A percentile compares a stretch with the other conserved stretches of the same genome.
Evolutionary conservation across 129 eudicot genomes (phyloP).

Genomic region (Silybum marianum): DNA sequence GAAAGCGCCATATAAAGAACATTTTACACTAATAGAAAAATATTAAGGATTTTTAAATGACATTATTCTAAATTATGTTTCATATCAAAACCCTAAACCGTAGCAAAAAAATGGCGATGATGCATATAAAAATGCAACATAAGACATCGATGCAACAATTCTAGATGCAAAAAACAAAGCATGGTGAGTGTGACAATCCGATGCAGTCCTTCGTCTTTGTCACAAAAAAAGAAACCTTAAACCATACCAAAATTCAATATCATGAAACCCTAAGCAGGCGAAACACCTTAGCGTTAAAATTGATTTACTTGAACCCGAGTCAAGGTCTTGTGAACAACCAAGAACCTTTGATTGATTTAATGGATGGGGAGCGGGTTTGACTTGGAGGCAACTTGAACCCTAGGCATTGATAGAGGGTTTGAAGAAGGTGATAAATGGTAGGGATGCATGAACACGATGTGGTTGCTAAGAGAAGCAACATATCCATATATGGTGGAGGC

Average conservation of each 20-base stretch:
- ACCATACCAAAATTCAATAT: not conserved
- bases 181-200: not conserved
- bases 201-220: not conserved
- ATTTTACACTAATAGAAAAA: not conserved
- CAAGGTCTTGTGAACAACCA: not conserved
- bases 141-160: not conserved
- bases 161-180: no score
- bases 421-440: not conserved
- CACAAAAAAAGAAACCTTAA: no score
- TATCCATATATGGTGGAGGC: not conserved
- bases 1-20: not conserved
- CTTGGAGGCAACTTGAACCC: not conserved
- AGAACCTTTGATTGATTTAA: not conserved
- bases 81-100: not conserved
- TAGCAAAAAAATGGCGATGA: not conserved
- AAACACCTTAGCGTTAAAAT: not conserved
- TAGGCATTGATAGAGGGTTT: not conserved
- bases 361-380: not conserved
- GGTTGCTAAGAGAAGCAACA: not conserved
- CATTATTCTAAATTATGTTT: not conserved
- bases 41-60: no score
- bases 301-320: not conserved
- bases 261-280: not conserved
- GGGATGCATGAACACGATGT: not conserved
- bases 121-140: not conserved